These are phyloP conservation scores for Trametes maxima DNA, from an alignment of 768 basidiomycete species.

Conservation along the genomic window DNA sequence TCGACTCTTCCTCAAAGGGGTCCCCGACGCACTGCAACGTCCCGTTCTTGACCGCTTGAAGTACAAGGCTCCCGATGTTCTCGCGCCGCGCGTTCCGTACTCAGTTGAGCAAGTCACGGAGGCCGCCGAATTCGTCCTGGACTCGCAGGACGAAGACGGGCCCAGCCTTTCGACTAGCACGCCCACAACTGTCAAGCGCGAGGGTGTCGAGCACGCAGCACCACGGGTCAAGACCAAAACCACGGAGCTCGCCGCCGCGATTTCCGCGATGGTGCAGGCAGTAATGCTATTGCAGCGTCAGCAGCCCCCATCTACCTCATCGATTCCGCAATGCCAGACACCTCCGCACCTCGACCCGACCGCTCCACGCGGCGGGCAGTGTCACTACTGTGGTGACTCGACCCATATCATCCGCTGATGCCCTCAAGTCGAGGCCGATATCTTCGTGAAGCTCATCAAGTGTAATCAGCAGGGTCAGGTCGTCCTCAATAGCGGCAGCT, in stretches of 20 bases:
- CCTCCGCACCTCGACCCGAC: background rate
- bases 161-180: background rate
- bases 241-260: background rate
- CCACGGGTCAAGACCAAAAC: constrained; percentile 1
- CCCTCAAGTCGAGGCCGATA: too few species aligned
- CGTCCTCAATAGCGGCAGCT: constrained; percentile 28
- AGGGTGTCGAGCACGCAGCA: background rate
- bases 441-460: constrained; percentile 21
- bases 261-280: background rate
- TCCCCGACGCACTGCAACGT: background rate
- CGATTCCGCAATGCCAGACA: background rate
- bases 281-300: background rate
- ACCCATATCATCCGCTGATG: constrained; percentile 30
- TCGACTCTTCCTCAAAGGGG: constrained; percentile 25
- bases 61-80: constrained; percentile 27
- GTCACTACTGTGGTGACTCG: constrained; percentile 29
- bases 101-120: constrained; percentile 24
- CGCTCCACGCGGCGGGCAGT: background rate
- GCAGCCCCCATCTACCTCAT: background rate
- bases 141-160: background rate
- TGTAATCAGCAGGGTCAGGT: constrained; percentile 31
- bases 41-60: constrained; percentile 19
- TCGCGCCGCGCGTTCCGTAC: constrained; percentile 32
- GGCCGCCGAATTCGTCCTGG: constrained; percentile 26
- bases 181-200: background rate